Base-by-base conservation (phyloP, 208 protist species). In the Phytomonas sp. region DNA sequence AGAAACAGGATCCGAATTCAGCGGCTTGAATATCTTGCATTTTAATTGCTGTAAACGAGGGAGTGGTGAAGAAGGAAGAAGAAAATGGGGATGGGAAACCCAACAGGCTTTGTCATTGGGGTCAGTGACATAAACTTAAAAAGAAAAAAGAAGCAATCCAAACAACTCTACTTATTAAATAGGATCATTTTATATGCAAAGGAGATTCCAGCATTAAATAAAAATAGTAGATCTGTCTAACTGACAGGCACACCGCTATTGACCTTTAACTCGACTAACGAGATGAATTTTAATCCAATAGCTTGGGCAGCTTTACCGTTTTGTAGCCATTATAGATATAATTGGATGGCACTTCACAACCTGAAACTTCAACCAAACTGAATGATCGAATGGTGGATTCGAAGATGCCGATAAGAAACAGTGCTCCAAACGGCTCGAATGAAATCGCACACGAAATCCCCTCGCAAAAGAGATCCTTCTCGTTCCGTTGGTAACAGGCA, bases 251-350 rank as follows among this genome's bases (percentile, higher is more conserved):
- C 40, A 51, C 40, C 7, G 4, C 20, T 2, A 23, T 20, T 6
- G 40, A 20, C 13, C 9, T 51, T 51, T 20, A 51, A 51, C 20
- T 51, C 7, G 13, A 51, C 20, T 51, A 51, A 51, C 20, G 40
- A 20, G 13, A 51, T 51, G 3, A 51, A 51, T 51, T 51, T 20
- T 20, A 4, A 51, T 51, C 20, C 20, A 51, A 1, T 51, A 51
- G 40, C 4, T 51, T 17, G 13, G 77, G 73, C 33, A 91, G 69
- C 5, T 69, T 77, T 68, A 94, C 79, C 7, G 89, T 94, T 71
- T 91, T 92, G 67, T 79, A 71, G 15, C 89, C 89, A 37, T 92
- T 86, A 73, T 89, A 94, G 8, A 94, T 66, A 62, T 82, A 94
- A 69, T 85, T 79, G 7, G 71, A 60, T 9, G 89, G 89, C 5